Percentiles rank a stretch among this genome's conserved stretches.
These are phyloP conservation scores for Colletotrichum sp. DNA, from an alignment of 2,329 filamentous ascomycete species.

Conservation along the genomic window DNA sequence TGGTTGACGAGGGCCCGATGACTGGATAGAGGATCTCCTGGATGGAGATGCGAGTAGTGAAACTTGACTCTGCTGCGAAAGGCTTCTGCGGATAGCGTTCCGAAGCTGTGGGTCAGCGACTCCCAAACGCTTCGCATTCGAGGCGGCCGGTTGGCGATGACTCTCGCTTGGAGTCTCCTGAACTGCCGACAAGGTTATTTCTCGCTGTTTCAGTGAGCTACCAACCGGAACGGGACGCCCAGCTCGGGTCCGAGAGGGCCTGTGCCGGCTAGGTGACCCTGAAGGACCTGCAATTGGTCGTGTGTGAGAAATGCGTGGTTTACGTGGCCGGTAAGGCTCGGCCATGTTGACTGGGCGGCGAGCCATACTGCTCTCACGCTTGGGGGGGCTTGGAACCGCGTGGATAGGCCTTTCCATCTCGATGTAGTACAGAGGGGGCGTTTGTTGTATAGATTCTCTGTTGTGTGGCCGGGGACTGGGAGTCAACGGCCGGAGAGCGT, in stretches of 20 bases:
- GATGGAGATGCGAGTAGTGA: conserved; percentile 17
- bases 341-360: background rate
- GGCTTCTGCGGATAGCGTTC: conserved; percentile 21
- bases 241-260: background rate
- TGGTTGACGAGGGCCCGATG: background rate
- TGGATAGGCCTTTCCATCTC: background rate
- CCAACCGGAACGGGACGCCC: background rate
- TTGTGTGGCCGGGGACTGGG: background rate
- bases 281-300: background rate
- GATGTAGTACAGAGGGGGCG: background rate
- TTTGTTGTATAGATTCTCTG: background rate
- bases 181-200: background rate
- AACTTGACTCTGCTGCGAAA: conserved; percentile 22
- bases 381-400: background rate
- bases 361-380: background rate
- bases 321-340: background rate
- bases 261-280: background rate
- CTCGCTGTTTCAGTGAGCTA: background rate
- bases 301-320: background rate
- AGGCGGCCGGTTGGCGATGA: background rate
- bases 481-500: conserved; percentile 1
- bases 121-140: conserved; percentile 12
- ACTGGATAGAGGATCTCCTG: background rate
- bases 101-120: conserved; percentile 19
- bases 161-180: background rate